These are phyloP conservation scores for Taiozyma sp. DNA, from an alignment of 1,139 yeast genomes.

Conservation along the genomic window DNA sequence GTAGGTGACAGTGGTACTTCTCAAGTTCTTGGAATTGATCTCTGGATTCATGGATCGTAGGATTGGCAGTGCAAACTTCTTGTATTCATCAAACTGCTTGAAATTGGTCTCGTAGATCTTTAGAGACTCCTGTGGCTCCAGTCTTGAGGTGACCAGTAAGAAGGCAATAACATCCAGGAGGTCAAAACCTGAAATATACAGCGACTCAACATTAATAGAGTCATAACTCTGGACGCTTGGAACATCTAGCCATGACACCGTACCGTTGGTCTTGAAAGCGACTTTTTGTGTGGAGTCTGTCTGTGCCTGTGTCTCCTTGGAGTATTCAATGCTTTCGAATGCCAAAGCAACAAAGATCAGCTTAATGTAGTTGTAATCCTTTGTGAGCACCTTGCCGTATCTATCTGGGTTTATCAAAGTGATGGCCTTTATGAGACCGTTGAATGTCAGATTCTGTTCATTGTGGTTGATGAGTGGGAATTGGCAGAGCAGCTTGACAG, in stretches of 20 bases:
- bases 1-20: constrained; percentile 27
- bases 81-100: constrained; percentile 22
- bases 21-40: constrained; percentile 25
- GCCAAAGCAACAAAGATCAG: constrained; percentile 38
- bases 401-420: constrained; percentile 33
- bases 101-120: constrained; percentile 12
- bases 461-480: constrained; percentile 39
- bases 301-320: constrained; percentile 6
- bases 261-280: constrained; percentile 7
- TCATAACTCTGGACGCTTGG: constrained; percentile 26
- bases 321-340: constrained; percentile 6
- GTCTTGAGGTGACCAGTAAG: constrained; percentile 33
- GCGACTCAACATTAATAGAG: constrained; percentile 28
- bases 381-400: constrained; percentile 29
- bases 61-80: constrained; percentile 28
- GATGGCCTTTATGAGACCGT: constrained; percentile 39
- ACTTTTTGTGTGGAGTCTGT: constrained; percentile 8
- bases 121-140: constrained; percentile 26
- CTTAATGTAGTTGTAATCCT: constrained; percentile 30
- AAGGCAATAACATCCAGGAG: constrained; percentile 40
- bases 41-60: constrained; percentile 41
- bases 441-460: constrained; percentile 32
- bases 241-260: constrained; percentile 27
- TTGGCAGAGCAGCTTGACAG: constrained; percentile 32
- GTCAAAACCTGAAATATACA: constrained; percentile 32